Evolutionary conservation across 1,284 basidiomycete genomes (phyloP).

Genomic region (Xanthoconium separans): DNA sequence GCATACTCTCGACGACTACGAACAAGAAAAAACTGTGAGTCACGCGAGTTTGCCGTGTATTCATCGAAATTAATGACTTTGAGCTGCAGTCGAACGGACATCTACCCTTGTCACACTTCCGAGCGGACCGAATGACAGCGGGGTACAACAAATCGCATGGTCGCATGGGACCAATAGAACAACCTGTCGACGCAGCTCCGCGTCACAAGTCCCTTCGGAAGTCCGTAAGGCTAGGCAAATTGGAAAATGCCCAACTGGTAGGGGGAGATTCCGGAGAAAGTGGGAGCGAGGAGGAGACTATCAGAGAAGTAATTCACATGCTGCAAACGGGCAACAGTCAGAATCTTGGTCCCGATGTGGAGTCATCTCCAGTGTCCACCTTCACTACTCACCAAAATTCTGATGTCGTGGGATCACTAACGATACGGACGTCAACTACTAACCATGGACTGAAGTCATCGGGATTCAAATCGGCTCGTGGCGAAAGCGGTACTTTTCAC

Average conservation of each 20-base stretch:
- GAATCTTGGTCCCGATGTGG: constrained; percentile 51
- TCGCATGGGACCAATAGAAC: constrained; percentile 40
- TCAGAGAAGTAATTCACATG: constrained; percentile 55
- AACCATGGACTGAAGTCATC: constrained; percentile 25
- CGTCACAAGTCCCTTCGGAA: constrained; percentile 51
- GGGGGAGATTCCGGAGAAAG: constrained; percentile 56
- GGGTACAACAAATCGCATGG: constrained; percentile 41
- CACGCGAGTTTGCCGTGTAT: not conserved
- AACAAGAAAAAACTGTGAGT: constrained; percentile 47
- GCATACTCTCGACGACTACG: constrained; percentile 43
- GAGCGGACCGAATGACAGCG: constrained; percentile 49
- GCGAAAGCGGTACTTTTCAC: not conserved
- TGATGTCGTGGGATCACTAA: not conserved
- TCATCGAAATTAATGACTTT: not conserved
- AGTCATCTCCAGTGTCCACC: constrained; percentile 5
- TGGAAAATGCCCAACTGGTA: constrained; percentile 55
- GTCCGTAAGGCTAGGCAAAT: constrained; percentile 60
- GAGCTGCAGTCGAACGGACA: constrained; percentile 35
- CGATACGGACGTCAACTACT: not conserved
- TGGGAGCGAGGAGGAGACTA: constrained; percentile 53
- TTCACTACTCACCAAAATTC: not conserved
- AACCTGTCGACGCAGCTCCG: constrained; percentile 50
- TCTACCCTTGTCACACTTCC: constrained; percentile 60
- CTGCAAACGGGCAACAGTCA: constrained; percentile 56
- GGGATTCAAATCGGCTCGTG: constrained; percentile 38